Percentiles rank a stretch among this genome's conserved stretches.
These are phyloP conservation scores for Mortierella claussenii DNA, from an alignment of 192 early-diverging fungal genomes.

Conservation along the genomic window DNA sequence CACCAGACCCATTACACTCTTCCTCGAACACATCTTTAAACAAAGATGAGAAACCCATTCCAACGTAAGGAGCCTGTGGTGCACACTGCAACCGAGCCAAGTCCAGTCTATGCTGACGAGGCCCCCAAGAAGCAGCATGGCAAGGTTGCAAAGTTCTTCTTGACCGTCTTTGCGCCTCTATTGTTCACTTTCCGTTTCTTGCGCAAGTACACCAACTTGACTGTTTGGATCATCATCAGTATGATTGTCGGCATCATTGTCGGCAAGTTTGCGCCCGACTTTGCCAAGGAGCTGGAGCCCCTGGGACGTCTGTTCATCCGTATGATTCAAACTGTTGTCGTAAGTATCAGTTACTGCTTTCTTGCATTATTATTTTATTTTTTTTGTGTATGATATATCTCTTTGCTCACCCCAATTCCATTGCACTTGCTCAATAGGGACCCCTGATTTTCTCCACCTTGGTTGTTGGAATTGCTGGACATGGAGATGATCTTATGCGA, in stretches of 20 bases:
- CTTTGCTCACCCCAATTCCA: too few relatives aligned
- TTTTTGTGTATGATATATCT: neutral
- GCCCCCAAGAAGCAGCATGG: constrained; percentile 6
- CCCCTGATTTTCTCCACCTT: constrained; percentile 80
- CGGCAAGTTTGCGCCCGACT: constrained; percentile 58
- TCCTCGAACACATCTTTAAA: neutral
- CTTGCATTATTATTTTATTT: neutral
- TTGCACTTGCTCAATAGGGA: constrained; percentile 29
- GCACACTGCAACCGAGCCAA: neutral
- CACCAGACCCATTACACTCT: too few relatives aligned
- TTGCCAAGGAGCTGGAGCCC: constrained; percentile 56
- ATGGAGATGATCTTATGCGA: constrained; percentile 67
- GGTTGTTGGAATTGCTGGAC: constrained; percentile 80
- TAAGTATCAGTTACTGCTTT: too few relatives aligned
- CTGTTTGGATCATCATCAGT: constrained; percentile 62
- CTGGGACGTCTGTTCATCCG: constrained; percentile 62
- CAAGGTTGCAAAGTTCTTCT: too few relatives aligned
- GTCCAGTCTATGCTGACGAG: neutral
- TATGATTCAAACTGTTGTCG: constrained; percentile 62
- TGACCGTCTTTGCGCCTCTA: constrained; percentile 22
- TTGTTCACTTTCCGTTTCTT: constrained; percentile 25
- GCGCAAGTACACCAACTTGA: constrained; percentile 51
- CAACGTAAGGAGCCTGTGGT: constrained; percentile 3
- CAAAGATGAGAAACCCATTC: constrained; percentile 4
- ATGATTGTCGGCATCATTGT: constrained; percentile 62